Evolutionary conservation across 73 alveolate genomes (phyloP), one percentile per base, ranked within the genome.

Genomic region (Paramecium bursaria): DNA sequence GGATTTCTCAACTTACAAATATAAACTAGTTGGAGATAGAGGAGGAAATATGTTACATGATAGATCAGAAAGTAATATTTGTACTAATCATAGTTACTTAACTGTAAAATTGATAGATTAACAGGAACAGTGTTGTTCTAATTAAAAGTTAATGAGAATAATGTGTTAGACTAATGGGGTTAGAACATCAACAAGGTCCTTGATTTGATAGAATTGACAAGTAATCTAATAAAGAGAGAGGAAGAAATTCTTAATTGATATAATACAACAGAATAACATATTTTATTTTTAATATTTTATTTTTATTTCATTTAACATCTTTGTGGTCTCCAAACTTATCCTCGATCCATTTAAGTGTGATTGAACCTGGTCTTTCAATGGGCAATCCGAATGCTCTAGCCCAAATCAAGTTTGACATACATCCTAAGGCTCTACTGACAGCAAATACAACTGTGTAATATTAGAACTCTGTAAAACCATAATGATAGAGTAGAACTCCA

Each of bases 351-450:
- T 50, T 57, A 27, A 57, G 0, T 0, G 76, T 57, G 2, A 57
- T 57, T 23, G 88, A 75, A 50, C 74, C 88, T 17, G 98, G 98
- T 86, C 98, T 88, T 79, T 94, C 98, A 47, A 94, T 94, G 0
- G 98, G 98, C 33, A 94, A 73, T 51, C 96, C 96, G 57, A 93
- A 82, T 0, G 96, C 95, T 74, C 96, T 91, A 60, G 88, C 80
- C 99, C 98, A 95, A 15, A 95, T 94, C 33, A 88, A 86, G 53
- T 93, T 92, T 33, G 98, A 74, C 88, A 85, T 89, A 22, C 93
- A 90, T 33, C 99, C 99, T 48, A 92, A 86, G 15, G 98, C 94
- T 46, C 99, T 91, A 3, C 98, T 91, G 46, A 95, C 97, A 27
- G 97, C 99, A 86, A 96, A 96, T 5, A 94, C 79, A 11, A 94